Conservation (phyloP, 2,329 filamentous ascomycete genomes). For the Thielaviopsis cerberus region DNA sequence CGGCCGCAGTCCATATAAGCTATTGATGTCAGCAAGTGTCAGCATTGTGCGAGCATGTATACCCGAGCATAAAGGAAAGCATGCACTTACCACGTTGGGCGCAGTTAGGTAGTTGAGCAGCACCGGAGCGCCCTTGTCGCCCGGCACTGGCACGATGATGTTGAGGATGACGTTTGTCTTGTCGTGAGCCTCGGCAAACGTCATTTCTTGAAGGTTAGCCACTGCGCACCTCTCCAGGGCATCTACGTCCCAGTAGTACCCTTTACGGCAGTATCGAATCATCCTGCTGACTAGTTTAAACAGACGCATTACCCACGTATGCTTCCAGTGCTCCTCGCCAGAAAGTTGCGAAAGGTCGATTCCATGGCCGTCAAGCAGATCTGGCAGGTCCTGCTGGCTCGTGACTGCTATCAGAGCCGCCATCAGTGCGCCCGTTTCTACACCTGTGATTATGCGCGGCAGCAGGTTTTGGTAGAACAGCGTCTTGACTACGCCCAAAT, state of each 20-base stretch:
- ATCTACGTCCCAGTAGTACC: conserved; percentile 66
- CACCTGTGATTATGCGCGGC: conserved; percentile 79
- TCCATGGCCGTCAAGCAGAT: conserved; percentile 56
- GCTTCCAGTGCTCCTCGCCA: conserved; percentile 15
- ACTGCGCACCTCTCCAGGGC: conserved; percentile 71
- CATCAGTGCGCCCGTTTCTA: conserved; percentile 75
- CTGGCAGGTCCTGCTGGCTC: conserved; percentile 65
- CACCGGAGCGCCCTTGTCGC: conserved; percentile 58
- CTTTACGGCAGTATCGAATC: conserved; percentile 51
- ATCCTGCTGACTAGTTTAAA: conserved; percentile 46
- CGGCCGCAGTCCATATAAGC: conserved; percentile 64
- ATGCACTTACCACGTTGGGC: conserved; percentile 53
- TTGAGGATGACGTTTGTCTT: conserved; percentile 75
- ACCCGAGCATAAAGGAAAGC: not conserved
- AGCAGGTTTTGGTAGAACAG: conserved; percentile 63
- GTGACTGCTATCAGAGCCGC: conserved; percentile 76
- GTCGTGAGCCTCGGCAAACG: conserved; percentile 81
- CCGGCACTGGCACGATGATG: conserved; percentile 68
- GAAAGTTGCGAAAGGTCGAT: conserved; percentile 72
- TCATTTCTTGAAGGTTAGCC: conserved; percentile 71
- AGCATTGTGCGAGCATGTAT: not conserved
- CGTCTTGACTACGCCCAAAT: conserved; percentile 78
- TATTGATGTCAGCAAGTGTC: conserved; percentile 21
- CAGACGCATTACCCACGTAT: conserved; percentile 6
- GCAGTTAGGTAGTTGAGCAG: conserved; percentile 84